These are phyloP conservation scores for Xylariaceae sp. DNA, from an alignment of 2,329 filamentous ascomycete genomes.

Conservation along the genomic window DNA sequence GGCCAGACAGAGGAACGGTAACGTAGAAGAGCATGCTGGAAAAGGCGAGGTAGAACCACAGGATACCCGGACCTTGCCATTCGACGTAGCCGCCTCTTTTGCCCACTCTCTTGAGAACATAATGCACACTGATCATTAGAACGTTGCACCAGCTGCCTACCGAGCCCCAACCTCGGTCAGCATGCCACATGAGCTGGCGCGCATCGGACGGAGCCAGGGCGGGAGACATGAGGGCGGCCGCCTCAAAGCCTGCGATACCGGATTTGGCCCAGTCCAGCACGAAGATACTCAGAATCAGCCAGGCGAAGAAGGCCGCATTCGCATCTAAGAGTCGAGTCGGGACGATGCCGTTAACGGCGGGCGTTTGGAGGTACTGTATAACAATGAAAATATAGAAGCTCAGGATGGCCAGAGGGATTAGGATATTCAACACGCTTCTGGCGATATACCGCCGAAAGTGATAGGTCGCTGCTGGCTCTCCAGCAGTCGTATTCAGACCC, in stretches of 20 bases:
- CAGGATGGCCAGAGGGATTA: background rate
- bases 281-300: slow-evolving; percentile 6
- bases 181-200: slow-evolving; percentile 3
- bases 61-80: background rate
- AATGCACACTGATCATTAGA: background rate
- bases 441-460: background rate
- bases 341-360: slow-evolving; percentile 4
- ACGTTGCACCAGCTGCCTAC: background rate
- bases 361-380: slow-evolving; percentile 1
- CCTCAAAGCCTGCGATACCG: slow-evolving; percentile 4
- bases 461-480: background rate
- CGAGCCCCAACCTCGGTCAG: slow-evolving; percentile 2
- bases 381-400: slow-evolving; percentile 7
- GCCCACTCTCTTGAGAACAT: background rate
- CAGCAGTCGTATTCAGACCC: background rate
- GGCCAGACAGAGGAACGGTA: slow-evolving; percentile 3
- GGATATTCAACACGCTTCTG: background rate
- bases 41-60: slow-evolving; percentile 6
- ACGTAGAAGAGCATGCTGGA: slow-evolving; percentile 4
- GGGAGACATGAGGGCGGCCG: slow-evolving; percentile 1
- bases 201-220: slow-evolving; percentile 3
- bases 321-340: slow-evolving; percentile 1
- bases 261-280: slow-evolving; percentile 7
- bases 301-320: slow-evolving; percentile 3
- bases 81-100: background rate